Base-by-base conservation (phyloP, 768 basidiomycete genomes). In the Tephrocybe rancida region DNA sequence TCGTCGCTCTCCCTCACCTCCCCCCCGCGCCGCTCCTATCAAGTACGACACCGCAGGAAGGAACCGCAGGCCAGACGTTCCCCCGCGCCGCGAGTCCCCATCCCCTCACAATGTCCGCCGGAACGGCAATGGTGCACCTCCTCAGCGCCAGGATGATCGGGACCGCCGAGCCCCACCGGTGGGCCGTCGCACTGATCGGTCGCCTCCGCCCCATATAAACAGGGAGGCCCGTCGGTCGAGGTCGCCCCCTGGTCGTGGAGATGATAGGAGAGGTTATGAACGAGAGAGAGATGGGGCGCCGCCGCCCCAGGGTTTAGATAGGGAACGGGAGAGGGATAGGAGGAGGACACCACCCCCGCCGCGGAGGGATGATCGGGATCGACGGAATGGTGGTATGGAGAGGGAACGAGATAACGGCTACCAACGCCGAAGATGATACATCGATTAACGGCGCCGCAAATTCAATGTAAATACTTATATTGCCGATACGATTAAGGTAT, bases 141-240 rank as follows among this genome's bases (percentile, higher is more conserved):
- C 50, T 5, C 32, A 50, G 11, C 50, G 42, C 7, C 48, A 47
- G 32, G 56, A 48, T 25, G 56, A 54, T 37, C 44, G 48, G 16
- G 56, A 58, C 19, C 38, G 38, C 10, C 65, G 60, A 30, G 50
- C 25, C 5, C 43, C 51, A 19, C 32, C 38, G 13, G 42, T 29
- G 24, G 38, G 39, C 0, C 42, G 30, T 13, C 53, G 50, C 34
- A 5, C 47, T 22, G 53, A 37, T 8, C 42, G 53, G 41, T 42
- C 63, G 45, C 64, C 61, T 13, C 63, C 67, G 26, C 66, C 64
- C 6, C 65, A 63, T 56, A 43, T 61, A 55, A 56, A 53, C 14
- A 59, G 59, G 47, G 52, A 48, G 16, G 47, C 29, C 43, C 56
- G 51, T 34, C 52, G 63, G 25, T 66, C 65, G 16, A 59, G 64